Conservation (phyloP, 2,329 filamentous ascomycete species). For the Chaetomiaceae sp. region DNA sequence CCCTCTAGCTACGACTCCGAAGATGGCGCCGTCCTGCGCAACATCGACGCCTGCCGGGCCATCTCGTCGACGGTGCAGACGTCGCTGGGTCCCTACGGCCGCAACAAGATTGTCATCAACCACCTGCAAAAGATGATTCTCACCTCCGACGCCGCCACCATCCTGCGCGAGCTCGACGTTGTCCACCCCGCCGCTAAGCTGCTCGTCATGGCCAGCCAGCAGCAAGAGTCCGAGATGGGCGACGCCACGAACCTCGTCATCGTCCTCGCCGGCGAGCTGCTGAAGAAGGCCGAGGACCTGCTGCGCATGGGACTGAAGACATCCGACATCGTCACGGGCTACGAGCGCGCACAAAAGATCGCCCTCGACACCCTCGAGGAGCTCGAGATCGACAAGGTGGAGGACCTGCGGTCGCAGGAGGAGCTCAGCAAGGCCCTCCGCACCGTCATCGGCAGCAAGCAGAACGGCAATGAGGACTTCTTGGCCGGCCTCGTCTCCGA, state of each 20-base stretch:
- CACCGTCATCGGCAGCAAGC: slow-evolving; percentile 94
- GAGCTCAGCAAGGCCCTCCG: slow-evolving; percentile 93
- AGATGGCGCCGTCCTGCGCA: slow-evolving; percentile 96
- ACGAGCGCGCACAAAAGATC: slow-evolving; percentile 89
- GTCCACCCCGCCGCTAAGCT: slow-evolving; percentile 97
- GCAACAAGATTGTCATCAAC: slow-evolving; percentile 99
- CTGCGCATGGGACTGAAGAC: slow-evolving; percentile 96
- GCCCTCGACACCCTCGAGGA: slow-evolving; percentile 82
- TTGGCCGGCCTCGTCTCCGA: slow-evolving; percentile 84
- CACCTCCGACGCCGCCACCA: slow-evolving; percentile 95
- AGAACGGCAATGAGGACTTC: slow-evolving; percentile 87
- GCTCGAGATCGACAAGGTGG: slow-evolving; percentile 84
- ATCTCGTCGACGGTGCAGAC: slow-evolving; percentile 96
- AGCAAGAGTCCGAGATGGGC: slow-evolving; percentile 98
- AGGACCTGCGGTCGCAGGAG: slow-evolving; percentile 71
- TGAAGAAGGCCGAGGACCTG: slow-evolving; percentile 96
- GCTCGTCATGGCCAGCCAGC: slow-evolving; percentile 96
- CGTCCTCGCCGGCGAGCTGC: slow-evolving; percentile 85
- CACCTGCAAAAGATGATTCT: slow-evolving; percentile 99
- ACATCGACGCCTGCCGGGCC: slow-evolving; percentile 96
- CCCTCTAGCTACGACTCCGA: slow-evolving; percentile 87
- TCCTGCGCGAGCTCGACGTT: slow-evolving; percentile 94
- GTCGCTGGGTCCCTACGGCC: slow-evolving; percentile 91
- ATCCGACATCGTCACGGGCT: slow-evolving; percentile 93
- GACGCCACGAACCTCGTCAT: slow-evolving; percentile 98